Evolutionary conservation across 306 rosid species (phyloP).

Genomic region (Medicago lupulina): DNA sequence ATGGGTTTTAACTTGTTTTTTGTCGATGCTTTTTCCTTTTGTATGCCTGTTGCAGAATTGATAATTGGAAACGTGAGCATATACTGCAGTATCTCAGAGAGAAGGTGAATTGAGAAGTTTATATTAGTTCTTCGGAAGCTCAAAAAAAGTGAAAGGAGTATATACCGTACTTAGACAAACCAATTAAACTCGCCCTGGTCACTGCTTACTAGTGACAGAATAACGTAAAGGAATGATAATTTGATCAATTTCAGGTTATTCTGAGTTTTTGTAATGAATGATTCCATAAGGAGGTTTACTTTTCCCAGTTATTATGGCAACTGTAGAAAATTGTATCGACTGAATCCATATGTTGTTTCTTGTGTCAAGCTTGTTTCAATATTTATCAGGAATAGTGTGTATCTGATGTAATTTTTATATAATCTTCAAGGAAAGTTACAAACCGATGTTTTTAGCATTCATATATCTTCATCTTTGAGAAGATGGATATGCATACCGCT

Average conservation of each 20-base stretch:
- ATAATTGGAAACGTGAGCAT: slow-evolving; percentile 97
- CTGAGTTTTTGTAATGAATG: slow-evolving; percentile 29
- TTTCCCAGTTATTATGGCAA: slow-evolving; percentile 23
- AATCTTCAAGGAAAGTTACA: background rate
- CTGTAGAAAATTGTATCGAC: slow-evolving; percentile 14
- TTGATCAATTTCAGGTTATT: slow-evolving; percentile 10
- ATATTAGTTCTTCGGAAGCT: background rate
- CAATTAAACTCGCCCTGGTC: background rate
- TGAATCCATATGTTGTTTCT: slow-evolving; percentile 14
- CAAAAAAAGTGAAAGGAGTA: slow-evolving; percentile 15
- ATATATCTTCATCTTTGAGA: background rate
- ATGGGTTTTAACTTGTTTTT: background rate
- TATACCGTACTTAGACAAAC: slow-evolving; percentile 28
- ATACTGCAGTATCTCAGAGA: slow-evolving; percentile 82
- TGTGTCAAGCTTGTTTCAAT: slow-evolving; percentile 14
- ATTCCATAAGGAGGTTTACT: background rate
- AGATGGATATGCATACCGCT: background rate
- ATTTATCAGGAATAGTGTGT: background rate
- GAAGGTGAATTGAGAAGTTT: slow-evolving; percentile 70
- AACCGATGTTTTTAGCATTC: background rate
- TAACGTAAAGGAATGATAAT: slow-evolving; percentile 13
- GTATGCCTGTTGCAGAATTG: slow-evolving; percentile 61
- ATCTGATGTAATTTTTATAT: background rate
- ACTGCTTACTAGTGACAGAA: slow-evolving; percentile 19
- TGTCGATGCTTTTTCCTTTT: background rate